Evolutionary conservation across 179 eudicot species (phyloP).

Genomic region (Vitellaria paradoxa): DNA sequence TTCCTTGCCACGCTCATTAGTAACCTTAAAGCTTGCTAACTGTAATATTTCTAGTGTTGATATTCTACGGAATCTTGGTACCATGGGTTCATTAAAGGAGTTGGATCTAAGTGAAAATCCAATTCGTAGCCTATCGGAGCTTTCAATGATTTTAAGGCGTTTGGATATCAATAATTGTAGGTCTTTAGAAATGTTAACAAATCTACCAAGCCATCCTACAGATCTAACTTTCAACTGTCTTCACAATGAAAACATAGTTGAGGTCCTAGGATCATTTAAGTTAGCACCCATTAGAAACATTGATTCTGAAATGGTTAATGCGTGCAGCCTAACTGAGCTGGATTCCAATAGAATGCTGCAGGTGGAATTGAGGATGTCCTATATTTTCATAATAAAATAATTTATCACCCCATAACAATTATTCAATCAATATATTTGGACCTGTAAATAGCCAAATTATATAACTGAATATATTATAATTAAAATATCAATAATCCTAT

Average conservation of each 20-base stretch:
- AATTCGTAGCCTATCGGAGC: too few species aligned
- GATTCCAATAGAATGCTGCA: background rate
- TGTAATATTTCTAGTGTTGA: slow-evolving; percentile 1
- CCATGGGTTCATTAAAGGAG: background rate
- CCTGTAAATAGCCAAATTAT: too few species aligned
- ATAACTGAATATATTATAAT: too few species aligned
- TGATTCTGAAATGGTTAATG: too few species aligned
- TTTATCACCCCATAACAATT: too few species aligned
- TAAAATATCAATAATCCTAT: too few species aligned
- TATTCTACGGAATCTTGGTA: background rate
- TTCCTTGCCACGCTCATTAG: slow-evolving; percentile 10
- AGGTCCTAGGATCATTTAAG: too few species aligned
- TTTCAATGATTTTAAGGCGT: background rate
- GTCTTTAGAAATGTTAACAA: background rate
- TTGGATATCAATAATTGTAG: background rate
- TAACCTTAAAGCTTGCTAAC: background rate
- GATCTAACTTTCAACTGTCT: background rate
- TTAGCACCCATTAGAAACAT: too few species aligned
- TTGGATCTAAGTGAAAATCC: too few species aligned
- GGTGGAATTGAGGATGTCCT: background rate
- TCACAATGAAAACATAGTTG: background rate
- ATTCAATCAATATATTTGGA: too few species aligned
- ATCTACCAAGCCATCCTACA: too few species aligned
- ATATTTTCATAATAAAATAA: too few species aligned
- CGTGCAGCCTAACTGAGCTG: background rate